Evolutionary conservation across 768 basidiomycete genomes (phyloP).

Genomic region (Naganishia vishniacii): DNA sequence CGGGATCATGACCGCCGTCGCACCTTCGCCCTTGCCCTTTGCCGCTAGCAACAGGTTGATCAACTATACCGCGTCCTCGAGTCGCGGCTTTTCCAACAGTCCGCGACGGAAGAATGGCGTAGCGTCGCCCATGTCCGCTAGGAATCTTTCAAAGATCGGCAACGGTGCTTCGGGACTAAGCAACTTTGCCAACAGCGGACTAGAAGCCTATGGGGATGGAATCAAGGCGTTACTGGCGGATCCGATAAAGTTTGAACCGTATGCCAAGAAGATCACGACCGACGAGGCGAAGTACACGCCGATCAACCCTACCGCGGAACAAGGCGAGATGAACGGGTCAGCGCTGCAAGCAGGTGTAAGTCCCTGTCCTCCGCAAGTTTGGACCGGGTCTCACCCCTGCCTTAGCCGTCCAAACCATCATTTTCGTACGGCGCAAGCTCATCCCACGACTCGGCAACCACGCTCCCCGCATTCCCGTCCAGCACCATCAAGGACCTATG

Average conservation of each 20-base stretch:
- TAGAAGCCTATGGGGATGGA: slow-evolving; percentile 33
- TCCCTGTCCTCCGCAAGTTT: not conserved
- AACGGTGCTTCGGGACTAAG: slow-evolving; percentile 13
- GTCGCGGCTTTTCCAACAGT: not conserved
- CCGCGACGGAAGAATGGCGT: not conserved
- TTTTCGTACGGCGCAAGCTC: slow-evolving; percentile 33
- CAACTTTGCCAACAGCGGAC: slow-evolving; percentile 31
- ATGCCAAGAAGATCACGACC: slow-evolving; percentile 41
- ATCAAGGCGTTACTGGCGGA: slow-evolving; percentile 31
- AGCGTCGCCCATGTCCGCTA: not conserved
- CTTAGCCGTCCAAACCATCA: slow-evolving; percentile 27
- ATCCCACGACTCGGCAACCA: not conserved
- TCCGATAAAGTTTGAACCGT: slow-evolving; percentile 42
- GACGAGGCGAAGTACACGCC: slow-evolving; percentile 29
- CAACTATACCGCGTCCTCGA: slow-evolving; percentile 19
- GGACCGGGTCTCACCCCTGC: no score
- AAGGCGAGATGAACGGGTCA: not conserved
- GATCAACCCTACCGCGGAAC: slow-evolving; percentile 15
- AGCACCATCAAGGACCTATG: slow-evolving; percentile 3
- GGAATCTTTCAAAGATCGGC: slow-evolving; percentile 4
- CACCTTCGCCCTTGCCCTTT: slow-evolving; percentile 14
- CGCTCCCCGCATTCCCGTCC: not conserved
- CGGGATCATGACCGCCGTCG: slow-evolving; percentile 22
- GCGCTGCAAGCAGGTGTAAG: slow-evolving; percentile 1
- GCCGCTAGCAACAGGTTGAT: not conserved